Conservation (phyloP, 768 basidiomycete species). For the Piloderma croceum region DNA sequence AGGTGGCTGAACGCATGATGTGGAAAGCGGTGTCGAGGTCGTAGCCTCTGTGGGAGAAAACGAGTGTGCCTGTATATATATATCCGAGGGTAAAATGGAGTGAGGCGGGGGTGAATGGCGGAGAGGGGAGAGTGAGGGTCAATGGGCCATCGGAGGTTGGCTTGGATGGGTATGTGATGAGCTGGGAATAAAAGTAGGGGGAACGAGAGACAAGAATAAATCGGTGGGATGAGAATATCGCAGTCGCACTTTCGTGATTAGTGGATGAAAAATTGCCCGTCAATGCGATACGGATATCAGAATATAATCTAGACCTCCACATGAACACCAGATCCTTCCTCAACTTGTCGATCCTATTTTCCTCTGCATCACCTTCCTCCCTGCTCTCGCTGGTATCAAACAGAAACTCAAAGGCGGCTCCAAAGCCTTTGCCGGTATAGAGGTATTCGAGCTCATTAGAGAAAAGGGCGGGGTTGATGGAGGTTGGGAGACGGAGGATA, state of each 20-base stretch:
- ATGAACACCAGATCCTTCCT: conserved; percentile 92
- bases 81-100: conserved; percentile 92
- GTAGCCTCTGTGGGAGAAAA: conserved; percentile 88
- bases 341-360: conserved; percentile 70
- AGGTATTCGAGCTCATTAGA: conserved; percentile 89
- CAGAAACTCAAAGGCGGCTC: conserved; percentile 82
- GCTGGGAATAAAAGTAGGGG: conserved; percentile 77
- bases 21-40: conserved; percentile 90
- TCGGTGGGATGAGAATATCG: conserved; percentile 86
- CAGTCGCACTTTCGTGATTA: conserved; percentile 64
- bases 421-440: conserved; percentile 88
- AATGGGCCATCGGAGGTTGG: conserved; percentile 38
- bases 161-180: conserved; percentile 55
- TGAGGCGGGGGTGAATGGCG: conserved; percentile 92
- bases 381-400: conserved; percentile 54
- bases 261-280: conserved; percentile 61
- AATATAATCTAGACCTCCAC: conserved; percentile 94
- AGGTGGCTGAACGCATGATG: conserved; percentile 78
- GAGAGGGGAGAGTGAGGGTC: conserved; percentile 73
- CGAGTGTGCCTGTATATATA: conserved; percentile 90
- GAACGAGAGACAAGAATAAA: conserved; percentile 89
- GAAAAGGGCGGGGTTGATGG: conserved; percentile 76
- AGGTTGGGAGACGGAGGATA: conserved; percentile 57
- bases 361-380: conserved; percentile 42
- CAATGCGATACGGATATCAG: conserved; percentile 81